Evolutionary conservation across 176 grass and related monocot genomes (phyloP).

Genomic region (Phoenix dactylifera): DNA sequence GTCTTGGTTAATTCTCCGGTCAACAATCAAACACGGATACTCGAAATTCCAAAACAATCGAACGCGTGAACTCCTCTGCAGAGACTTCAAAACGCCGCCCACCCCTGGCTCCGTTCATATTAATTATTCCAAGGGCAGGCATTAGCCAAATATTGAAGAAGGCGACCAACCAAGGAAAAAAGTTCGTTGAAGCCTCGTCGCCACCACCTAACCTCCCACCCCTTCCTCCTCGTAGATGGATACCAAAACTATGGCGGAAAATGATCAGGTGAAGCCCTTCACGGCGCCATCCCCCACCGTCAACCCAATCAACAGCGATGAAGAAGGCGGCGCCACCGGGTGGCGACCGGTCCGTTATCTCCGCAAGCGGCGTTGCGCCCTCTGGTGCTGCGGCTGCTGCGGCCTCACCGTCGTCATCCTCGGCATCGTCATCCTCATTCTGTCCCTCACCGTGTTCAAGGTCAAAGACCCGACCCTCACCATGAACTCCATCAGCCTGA

Average conservation of each 20-base stretch:
- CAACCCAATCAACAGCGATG: background rate
- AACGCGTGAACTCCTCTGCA: too few species aligned
- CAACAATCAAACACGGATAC: too few species aligned
- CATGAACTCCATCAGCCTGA: conserved; percentile 34
- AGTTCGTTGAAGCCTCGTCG: too few species aligned
- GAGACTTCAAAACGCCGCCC: too few species aligned
- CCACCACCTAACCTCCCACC: background rate
- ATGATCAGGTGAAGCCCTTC: background rate
- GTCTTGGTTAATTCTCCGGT: too few species aligned
- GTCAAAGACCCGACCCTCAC: conserved; percentile 35
- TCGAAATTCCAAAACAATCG: too few species aligned
- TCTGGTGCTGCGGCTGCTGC: conserved; percentile 25
- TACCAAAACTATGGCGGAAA: too few species aligned
- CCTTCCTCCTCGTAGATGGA: background rate
- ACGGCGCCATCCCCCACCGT: background rate
- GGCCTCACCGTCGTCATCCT: conserved; percentile 9
- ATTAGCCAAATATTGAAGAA: too few species aligned
- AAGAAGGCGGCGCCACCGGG: background rate
- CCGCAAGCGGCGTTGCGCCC: conserved; percentile 4
- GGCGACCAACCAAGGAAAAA: too few species aligned
- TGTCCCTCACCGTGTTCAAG: conserved; percentile 51
- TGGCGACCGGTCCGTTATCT: background rate
- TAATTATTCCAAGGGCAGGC: too few species aligned
- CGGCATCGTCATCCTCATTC: conserved; percentile 28
- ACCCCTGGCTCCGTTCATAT: too few species aligned